Percentiles rank a stretch among this genome's conserved stretches.
These are phyloP conservation scores for Candida oleophila DNA, from an alignment of 805 yeast genomes.

Conservation along the genomic window DNA sequence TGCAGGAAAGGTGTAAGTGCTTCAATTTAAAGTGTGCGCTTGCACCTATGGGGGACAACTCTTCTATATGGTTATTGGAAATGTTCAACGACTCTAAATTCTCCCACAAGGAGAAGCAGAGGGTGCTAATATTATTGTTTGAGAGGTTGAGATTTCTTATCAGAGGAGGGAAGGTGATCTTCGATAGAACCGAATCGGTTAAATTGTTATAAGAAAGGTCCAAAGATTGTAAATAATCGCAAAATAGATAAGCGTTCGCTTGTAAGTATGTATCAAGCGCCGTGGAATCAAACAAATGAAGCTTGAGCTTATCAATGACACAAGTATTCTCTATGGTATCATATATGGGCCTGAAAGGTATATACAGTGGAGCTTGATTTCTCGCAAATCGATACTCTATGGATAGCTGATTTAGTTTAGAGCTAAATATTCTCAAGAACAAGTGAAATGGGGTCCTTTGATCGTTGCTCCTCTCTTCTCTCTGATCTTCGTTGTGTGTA, in stretches of 20 bases:
- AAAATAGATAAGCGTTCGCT: slow-evolving; percentile 8
- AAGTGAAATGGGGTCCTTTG: neutral
- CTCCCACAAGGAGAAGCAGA: neutral
- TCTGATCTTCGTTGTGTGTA: too few species aligned
- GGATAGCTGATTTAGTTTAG: slow-evolving; percentile 12
- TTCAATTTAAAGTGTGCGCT: slow-evolving; percentile 6
- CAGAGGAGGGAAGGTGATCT: slow-evolving; percentile 18
- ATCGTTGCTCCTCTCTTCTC: too few species aligned
- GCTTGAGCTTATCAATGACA: slow-evolving; percentile 13
- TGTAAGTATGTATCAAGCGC: slow-evolving; percentile 12
- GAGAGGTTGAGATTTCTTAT: slow-evolving; percentile 24
- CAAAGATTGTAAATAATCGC: slow-evolving; percentile 14
- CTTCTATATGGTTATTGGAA: slow-evolving; percentile 19
- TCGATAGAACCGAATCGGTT: slow-evolving; percentile 15
- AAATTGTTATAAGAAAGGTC: slow-evolving; percentile 29
- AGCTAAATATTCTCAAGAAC: slow-evolving; percentile 2
- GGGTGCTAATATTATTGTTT: slow-evolving; percentile 21
- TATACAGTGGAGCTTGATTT: neutral
- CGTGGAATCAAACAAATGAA: slow-evolving; percentile 18
- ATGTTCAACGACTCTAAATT: slow-evolving; percentile 13
- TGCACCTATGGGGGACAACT: neutral
- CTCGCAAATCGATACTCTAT: slow-evolving; percentile 10
- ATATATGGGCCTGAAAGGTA: neutral
- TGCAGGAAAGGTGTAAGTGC: slow-evolving; percentile 23
- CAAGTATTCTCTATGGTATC: neutral